Evolutionary conservation across 768 basidiomycete genomes (phyloP).

Genomic region (Vararia minispora): DNA sequence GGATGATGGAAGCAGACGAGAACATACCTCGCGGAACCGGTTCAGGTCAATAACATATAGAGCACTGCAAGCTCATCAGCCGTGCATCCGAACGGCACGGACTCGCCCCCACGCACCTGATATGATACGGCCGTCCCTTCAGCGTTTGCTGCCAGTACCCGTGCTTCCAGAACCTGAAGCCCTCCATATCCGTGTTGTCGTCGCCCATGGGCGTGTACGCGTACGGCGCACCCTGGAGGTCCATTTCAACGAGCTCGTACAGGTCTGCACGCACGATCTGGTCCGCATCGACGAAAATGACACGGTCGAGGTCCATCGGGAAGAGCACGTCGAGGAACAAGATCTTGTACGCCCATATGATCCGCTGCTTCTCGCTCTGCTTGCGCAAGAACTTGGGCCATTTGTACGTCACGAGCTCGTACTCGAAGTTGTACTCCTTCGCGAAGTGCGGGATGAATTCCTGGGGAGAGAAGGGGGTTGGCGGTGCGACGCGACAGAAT

Average conservation of each 20-base stretch:
- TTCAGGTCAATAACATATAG: constrained; percentile 94
- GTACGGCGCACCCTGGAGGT: constrained; percentile 89
- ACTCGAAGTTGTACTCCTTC: constrained; percentile 85
- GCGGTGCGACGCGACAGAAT: background rate
- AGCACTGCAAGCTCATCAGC: constrained; percentile 40
- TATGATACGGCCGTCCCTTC: constrained; percentile 81
- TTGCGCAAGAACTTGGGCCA: constrained; percentile 98
- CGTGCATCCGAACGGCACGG: background rate
- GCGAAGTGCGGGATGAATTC: constrained; percentile 94
- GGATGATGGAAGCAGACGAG: background rate
- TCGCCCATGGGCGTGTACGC: constrained; percentile 98
- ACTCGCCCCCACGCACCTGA: constrained; percentile 45
- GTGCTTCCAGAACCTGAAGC: constrained; percentile 97
- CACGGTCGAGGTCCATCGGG: constrained; percentile 98
- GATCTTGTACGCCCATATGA: constrained; percentile 99
- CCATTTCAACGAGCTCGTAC: constrained; percentile 87
- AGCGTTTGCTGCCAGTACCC: constrained; percentile 93
- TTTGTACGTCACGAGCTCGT: constrained; percentile 96
- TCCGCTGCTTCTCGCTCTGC: constrained; percentile 95
- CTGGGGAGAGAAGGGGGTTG: constrained; percentile 25
- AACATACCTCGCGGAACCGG: constrained; percentile 79
- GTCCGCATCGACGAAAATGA: constrained; percentile 97
- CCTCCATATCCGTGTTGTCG: constrained; percentile 91
- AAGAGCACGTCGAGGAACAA: constrained; percentile 98
- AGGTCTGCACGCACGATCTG: constrained; percentile 96